Percentiles rank a stretch among this genome's conserved stretches.
These are phyloP conservation scores for Phytopythium ostracodes DNA, from an alignment of 352 stramenopile genomes.

Conservation along the genomic window DNA sequence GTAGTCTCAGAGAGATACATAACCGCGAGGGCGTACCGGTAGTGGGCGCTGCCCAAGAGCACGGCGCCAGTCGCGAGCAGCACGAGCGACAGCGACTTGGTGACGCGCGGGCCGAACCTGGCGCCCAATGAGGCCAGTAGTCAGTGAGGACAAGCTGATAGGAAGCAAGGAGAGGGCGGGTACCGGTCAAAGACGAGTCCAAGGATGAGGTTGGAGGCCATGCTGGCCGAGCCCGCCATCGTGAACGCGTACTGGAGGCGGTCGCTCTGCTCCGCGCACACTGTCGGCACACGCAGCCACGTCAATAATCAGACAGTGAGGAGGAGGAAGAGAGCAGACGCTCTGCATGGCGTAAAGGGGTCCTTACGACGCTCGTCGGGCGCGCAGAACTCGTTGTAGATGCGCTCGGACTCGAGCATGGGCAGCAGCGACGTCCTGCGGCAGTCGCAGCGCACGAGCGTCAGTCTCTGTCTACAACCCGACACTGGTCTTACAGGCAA, in stretches of 20 bases:
- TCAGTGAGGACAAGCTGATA: too few species aligned
- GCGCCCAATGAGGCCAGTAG: too few species aligned
- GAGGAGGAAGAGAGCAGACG: too few species aligned
- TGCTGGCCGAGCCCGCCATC: conserved; percentile 52
- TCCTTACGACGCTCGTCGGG: conserved; percentile 32
- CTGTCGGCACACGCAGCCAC: conserved; percentile 13
- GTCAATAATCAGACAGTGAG: neutral
- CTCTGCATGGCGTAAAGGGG: neutral
- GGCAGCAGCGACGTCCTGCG: conserved; percentile 54
- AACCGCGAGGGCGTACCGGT: conserved; percentile 13
- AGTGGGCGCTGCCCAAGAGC: conserved; percentile 47
- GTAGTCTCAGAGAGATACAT: neutral
- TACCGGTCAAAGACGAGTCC: conserved; percentile 59
- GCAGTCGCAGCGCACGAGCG: too few species aligned
- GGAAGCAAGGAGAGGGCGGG: too few species aligned
- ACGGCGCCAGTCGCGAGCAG: conserved; percentile 41
- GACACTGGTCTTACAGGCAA: too few species aligned
- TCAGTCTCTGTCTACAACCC: too few species aligned
- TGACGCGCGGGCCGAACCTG: conserved; percentile 51
- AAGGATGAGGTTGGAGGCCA: conserved; percentile 61
- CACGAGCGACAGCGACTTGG: conserved; percentile 47
- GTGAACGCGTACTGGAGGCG: conserved; percentile 58
- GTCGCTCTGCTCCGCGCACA: conserved; percentile 50
- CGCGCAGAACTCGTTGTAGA: conserved; percentile 54
- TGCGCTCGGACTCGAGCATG: conserved; percentile 49